Evolutionary conservation across 306 rosid species (phyloP), one percentile per base, ranked within the genome.

Genomic region (Vigna radiata): DNA sequence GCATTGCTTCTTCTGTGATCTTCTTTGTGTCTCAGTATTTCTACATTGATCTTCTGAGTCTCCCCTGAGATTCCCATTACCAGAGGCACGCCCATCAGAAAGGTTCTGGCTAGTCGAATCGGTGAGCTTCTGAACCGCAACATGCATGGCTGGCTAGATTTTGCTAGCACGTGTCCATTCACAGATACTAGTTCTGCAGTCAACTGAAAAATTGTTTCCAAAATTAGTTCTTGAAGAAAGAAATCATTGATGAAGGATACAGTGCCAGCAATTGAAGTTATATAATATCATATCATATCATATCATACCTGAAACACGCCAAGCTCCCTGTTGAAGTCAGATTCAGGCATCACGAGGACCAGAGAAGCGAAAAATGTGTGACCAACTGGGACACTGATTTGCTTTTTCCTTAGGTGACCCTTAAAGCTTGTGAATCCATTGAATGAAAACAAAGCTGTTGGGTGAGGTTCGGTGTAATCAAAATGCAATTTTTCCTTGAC

Each of bases 121-220:
- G 97, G 96, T 0, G 78, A 75, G 86, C 97, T 95, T 82, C 93
- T 72, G 55, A 81, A 92, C 56, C 92, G 62, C 49, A 95, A 70
- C 96, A 95, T 92, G 83, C 91, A 89, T 19, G 98, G 93, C 55
- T 79, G 87, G 82, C 97, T 95, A 33, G 91, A 90, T 49, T 87
- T 83, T 37, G 76, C 74, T 23, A 85, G 77, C 60, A 89, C 89
- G 4, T 73, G 77, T 19, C 92, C 98, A 19, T 90, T 60, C 15
- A 25, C 77, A 67, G 97, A 82, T 76, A 89, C 8, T 14, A 87
- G 67, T 59, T 95, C 91, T 70, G 91, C 92, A 23, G 79, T 88
- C 77, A 95, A 48, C 98, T 95, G 85, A 70, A 71, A 49, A 9
- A 46, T 37, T 21, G 37, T 23, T n/a, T 23, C 12, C 23, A 50